Percentiles rank a stretch among this genome's conserved stretches.
Conservation (phyloP, 2,329 filamentous ascomycete species). For the Phialophora expanda region DNA sequence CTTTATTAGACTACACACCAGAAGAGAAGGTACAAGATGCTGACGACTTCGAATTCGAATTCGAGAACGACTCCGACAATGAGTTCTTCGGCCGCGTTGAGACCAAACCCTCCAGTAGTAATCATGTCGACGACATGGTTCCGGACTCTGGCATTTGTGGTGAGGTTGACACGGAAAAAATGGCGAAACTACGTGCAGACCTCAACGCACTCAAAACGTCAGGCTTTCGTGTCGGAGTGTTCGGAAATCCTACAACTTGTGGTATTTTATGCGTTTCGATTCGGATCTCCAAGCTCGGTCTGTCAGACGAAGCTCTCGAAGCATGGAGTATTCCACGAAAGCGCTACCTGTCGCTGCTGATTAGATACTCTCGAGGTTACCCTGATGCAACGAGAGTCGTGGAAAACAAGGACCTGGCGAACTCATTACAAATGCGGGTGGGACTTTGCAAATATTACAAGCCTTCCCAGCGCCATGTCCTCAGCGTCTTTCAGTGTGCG, state of each 20-base stretch:
- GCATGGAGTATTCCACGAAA: constrained; percentile 73
- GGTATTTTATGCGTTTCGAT: constrained; percentile 71
- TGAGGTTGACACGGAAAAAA: constrained; percentile 23
- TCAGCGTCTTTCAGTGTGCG: constrained; percentile 56
- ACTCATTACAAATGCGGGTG: constrained; percentile 64
- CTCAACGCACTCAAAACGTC: constrained; percentile 64
- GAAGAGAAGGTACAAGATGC: constrained; percentile 6
- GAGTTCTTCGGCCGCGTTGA: constrained; percentile 32
- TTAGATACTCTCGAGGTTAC: constrained; percentile 69
- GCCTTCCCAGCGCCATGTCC: constrained; percentile 63
- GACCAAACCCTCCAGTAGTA: not conserved
- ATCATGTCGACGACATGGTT: not conserved
- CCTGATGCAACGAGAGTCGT: constrained; percentile 59
- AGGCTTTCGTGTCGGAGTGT: constrained; percentile 72
- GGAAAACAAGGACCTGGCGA: constrained; percentile 46
- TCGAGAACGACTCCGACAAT: constrained; percentile 45
- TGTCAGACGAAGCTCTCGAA: constrained; percentile 74
- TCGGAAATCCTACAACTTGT: constrained; percentile 56
- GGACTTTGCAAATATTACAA: constrained; percentile 76
- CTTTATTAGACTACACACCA: not conserved
- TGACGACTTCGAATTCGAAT: constrained; percentile 47
- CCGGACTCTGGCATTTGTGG: not conserved
- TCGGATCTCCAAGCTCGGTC: constrained; percentile 69
- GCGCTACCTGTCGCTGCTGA: constrained; percentile 76
- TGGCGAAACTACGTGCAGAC: constrained; percentile 61